These are phyloP conservation scores for Gautieria morchelliformis DNA, from an alignment of 768 basidiomycete genomes.

Conservation along the genomic window DNA sequence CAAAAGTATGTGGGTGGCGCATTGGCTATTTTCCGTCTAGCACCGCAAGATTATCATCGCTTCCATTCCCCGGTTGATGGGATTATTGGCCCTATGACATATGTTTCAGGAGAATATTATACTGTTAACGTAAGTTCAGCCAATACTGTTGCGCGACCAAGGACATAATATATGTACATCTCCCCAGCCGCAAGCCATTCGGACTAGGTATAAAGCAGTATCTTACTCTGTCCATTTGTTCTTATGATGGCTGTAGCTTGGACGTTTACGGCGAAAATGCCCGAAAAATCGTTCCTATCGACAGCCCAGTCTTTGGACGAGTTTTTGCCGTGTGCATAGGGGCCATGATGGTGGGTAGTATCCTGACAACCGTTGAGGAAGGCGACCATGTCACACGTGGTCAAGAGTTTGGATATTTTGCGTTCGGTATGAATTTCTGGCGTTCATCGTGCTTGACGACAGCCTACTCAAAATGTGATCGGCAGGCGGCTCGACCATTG, in stretches of 20 bases:
- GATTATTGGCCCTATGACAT: conserved; percentile 68
- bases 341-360: conserved; percentile 94
- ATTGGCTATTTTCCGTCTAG: conserved; percentile 82
- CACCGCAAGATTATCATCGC: conserved; percentile 93
- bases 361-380: conserved; percentile 77
- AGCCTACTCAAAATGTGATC: background rate
- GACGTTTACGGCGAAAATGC: conserved; percentile 95
- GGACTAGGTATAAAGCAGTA: conserved; percentile 39
- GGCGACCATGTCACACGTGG: conserved; percentile 74
- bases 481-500: conserved; percentile 83
- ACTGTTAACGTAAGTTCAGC: conserved; percentile 69
- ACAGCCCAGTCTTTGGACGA: conserved; percentile 79
- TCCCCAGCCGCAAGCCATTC: conserved; percentile 79
- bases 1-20: conserved; percentile 72
- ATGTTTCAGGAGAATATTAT: conserved; percentile 88
- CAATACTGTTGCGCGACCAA: background rate
- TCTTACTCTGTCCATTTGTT: conserved; percentile 6
- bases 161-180: background rate
- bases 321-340: conserved; percentile 91
- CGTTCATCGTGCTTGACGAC: background rate
- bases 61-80: conserved; percentile 88
- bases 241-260: conserved; percentile 22
- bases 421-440: conserved; percentile 58
- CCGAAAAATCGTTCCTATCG: conserved; percentile 86
- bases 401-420: conserved; percentile 90